Evolutionary conservation across 1,284 basidiomycete species (phyloP), one percentile per base, ranked within the genome.

Genomic region (Stygiomarasmius scandens): DNA sequence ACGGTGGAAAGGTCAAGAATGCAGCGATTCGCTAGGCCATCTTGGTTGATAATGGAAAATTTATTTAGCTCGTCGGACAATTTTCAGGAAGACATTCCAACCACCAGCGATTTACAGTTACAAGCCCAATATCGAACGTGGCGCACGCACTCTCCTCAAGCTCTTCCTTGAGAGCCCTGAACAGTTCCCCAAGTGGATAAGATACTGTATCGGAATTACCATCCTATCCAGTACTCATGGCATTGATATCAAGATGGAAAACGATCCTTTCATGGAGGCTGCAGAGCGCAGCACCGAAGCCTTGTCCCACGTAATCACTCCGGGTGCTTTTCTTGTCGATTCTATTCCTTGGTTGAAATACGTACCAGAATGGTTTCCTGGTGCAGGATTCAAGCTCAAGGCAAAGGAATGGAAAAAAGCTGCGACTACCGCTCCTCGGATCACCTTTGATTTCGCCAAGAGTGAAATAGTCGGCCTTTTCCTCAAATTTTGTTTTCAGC

Each of bases 311-410:
- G 23, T 16, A 8, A 46, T 43, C 52, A n/a, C n/a, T 9, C 3
- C 19, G 29, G 6, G 20, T 16, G 36, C 27, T 38, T 16, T 34
- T 9, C 27, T 27, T 58, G 38, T 48, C 36, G 58, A 60, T 36
- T 36, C 34, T 23, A 45, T 59, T 6, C 41, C 34, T 41, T 64
- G 65, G 22, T 45, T 70, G 53, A 64, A 63, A 32, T 66, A 63
- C 49, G 45, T 71, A 19, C 70, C 70, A 2, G 44, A 53, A 11
- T 71, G 68, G 68, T 60, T 71, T 32, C 71, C 68, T 20, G 68
- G 66, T n/a, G 66, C 67, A 5, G 45, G 49, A 3, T 71, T 70
- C 60, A 59, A 70, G 54, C 50, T 59, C 2, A 23, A 58, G 2
- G 68, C 67, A 10, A 25, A 48, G 20, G 46, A 46, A 16, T 63